A percentile compares a stretch with the other conserved stretches of the same genome.
Conservation (phyloP, 2,329 filamentous ascomycete genomes). For the Sporothrix phasma region DNA sequence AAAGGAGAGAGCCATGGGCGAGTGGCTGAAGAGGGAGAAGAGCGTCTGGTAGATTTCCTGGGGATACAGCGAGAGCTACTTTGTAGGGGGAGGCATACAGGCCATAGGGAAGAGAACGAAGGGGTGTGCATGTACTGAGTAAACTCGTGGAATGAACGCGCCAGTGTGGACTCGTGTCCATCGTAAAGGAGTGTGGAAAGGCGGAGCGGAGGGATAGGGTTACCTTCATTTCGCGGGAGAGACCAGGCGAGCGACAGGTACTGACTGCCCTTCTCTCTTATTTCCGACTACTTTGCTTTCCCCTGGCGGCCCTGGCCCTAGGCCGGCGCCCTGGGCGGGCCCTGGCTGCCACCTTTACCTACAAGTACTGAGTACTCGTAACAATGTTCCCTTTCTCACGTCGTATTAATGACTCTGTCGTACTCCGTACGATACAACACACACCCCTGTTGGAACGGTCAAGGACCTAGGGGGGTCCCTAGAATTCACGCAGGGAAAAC, state of each 20-base stretch:
- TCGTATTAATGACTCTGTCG: too few relatives aligned
- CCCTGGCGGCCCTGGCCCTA: not conserved
- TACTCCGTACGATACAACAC: too few relatives aligned
- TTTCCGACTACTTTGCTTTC: not conserved
- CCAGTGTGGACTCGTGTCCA: not conserved
- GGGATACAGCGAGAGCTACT: too few relatives aligned
- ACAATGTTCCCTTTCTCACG: too few relatives aligned
- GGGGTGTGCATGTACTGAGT: slow-evolving; percentile 10
- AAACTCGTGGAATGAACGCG: not conserved
- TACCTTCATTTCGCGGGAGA: not conserved
- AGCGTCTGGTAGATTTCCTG: too few relatives aligned
- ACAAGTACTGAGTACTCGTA: too few relatives aligned
- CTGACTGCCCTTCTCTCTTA: not conserved
- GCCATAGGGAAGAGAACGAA: too few relatives aligned
- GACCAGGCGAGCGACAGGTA: not conserved
- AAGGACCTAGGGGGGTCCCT: not conserved
- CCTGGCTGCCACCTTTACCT: not conserved
- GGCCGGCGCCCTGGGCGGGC: not conserved
- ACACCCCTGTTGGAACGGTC: not conserved
- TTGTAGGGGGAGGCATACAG: too few relatives aligned
- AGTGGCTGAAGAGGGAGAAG: too few relatives aligned
- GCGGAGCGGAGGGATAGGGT: not conserved
- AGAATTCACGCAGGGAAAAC: slow-evolving; percentile 1
- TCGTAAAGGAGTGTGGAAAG: not conserved
- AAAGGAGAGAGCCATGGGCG: not conserved